Evolutionary conservation across 768 basidiomycete species (phyloP).

Genomic region (Crepidotus variabilis): DNA sequence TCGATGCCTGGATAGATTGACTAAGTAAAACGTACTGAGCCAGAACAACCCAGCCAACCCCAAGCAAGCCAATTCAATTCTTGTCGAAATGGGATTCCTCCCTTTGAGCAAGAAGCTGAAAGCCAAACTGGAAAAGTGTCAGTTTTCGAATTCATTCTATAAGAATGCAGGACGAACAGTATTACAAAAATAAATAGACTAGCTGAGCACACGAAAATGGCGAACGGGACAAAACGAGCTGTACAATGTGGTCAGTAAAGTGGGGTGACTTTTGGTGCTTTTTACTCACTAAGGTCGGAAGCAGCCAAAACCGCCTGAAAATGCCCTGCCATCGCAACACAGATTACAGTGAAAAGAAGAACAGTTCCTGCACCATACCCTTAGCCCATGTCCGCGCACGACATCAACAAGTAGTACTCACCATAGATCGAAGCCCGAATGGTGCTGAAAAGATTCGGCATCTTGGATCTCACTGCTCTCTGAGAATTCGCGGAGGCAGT

Average conservation of each 20-base stretch:
- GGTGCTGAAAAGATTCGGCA: slow-evolving; percentile 73
- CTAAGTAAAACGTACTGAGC: slow-evolving; percentile 52
- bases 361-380: slow-evolving; percentile 45
- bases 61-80: slow-evolving; percentile 68
- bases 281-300: slow-evolving; percentile 73
- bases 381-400: slow-evolving; percentile 1
- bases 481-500: not conserved
- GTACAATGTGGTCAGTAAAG: slow-evolving; percentile 3
- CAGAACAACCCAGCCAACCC: slow-evolving; percentile 74
- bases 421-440: slow-evolving; percentile 67
- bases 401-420: slow-evolving; percentile 27
- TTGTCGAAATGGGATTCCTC: slow-evolving; percentile 76
- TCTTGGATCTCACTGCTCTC: slow-evolving; percentile 34
- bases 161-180: slow-evolving; percentile 44
- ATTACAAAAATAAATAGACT: slow-evolving; percentile 65
- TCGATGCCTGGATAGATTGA: not conserved
- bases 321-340: slow-evolving; percentile 75
- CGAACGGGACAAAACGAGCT: slow-evolving; percentile 88
- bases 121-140: slow-evolving; percentile 41
- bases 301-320: slow-evolving; percentile 68
- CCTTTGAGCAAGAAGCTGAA: slow-evolving; percentile 61
- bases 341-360: slow-evolving; percentile 73
- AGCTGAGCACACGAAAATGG: slow-evolving; percentile 73
- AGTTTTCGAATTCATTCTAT: not conserved
- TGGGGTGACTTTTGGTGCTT: not conserved